Base-by-base conservation (phyloP, 2,329 filamentous ascomycete species). In the Apiospora arundinis region DNA sequence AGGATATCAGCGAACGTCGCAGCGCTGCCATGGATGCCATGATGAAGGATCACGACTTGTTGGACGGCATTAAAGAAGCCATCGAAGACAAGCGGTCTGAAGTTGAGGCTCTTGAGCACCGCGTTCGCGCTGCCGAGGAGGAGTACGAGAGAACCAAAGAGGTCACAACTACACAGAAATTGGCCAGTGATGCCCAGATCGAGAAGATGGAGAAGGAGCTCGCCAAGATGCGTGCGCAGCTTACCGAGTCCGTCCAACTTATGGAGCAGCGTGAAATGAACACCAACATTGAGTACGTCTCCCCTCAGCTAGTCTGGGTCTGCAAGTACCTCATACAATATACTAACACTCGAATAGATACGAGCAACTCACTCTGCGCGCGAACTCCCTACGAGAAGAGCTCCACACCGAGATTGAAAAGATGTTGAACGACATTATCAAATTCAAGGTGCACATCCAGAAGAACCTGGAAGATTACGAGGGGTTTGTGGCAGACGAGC, bases 161-260 rank as follows among this genome's bases (percentile, higher is more conserved):
- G 86, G 83, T 89, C 72, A 95, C 93, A 9, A 93, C 89, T 65
- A 93, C 95, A 23, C 94, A 97, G 80, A 97, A 97, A 83, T 90
- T 95, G 80, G 92, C 92, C 9, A 94, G 92, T 2, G 96, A 98
- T 80, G 91, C 95, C 11, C 95, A 98, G 81, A 97, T 99, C 77
- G 96, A 99, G 83, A 96, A 96, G 85, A 97, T 98, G 92, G 96
- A 99, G 83, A 98, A 97, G 82, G 95, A 99, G 81, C 85, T 99
- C n/a, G 93, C 93, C 66, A 94, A 95, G 80, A 97, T 98, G 94
- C 89, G 95, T 56, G 90, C 92, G 2, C 92, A 92, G 14, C 85
- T 98, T 42, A 92, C 90, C 2, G 95, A 98, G 81, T 95, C 92
- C 45, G 93, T 98, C 69, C 94, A 98, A 82, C 83, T 97, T 67